Evolutionary conservation across 1,139 yeast genomes (phyloP), one percentile per base, ranked within the genome.

Genomic region (Debaryomyces robertsiae): DNA sequence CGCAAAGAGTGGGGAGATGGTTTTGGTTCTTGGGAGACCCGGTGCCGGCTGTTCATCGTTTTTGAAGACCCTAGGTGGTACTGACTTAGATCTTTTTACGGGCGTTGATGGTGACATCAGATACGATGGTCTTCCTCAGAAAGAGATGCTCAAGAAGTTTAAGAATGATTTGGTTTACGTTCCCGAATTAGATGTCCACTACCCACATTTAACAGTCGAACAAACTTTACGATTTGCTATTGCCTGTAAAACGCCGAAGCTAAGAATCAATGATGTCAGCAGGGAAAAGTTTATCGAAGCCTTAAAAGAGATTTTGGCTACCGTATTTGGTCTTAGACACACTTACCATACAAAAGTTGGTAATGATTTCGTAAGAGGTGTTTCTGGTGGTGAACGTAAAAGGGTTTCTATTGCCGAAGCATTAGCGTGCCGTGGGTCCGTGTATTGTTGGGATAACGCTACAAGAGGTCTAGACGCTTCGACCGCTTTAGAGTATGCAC

Each of bases 401-500:
- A 73, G 84, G 59, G 84, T 79, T 17, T 77, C 83, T 2, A 69
- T 79, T 46, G 83, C 81, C 22, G 87, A 81, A 60, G 84, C 84
- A 6, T 64, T 78, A 52, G 79, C 82, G 14, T 72, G 79, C 58
- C 65, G 77, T 39, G 84, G 80, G 16, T 66, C 78, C 13, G 62
- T 82, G 36, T 80, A 80, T 52, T 77, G 83, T 56, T 83, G 86
- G 85, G 90, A 82, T 67, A 82, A 82, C 54, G 82, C 88, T n/a
- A 82, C 89, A n/a, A 72, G 88, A 62, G 89, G 89, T 57, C 69
- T 82, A 46, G 89, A 82, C 65, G 82, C 89, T 16, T 79, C 87
- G 6, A 82, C 89, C 15, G 89, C 89, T 18, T 69, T 82, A 50
- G 88, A 82, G 54, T 82, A 75, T 54, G 70, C 79, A 15, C 77